These are phyloP conservation scores for Lenzites betulinus DNA, from an alignment of 768 basidiomycete genomes.

Conservation along the genomic window DNA sequence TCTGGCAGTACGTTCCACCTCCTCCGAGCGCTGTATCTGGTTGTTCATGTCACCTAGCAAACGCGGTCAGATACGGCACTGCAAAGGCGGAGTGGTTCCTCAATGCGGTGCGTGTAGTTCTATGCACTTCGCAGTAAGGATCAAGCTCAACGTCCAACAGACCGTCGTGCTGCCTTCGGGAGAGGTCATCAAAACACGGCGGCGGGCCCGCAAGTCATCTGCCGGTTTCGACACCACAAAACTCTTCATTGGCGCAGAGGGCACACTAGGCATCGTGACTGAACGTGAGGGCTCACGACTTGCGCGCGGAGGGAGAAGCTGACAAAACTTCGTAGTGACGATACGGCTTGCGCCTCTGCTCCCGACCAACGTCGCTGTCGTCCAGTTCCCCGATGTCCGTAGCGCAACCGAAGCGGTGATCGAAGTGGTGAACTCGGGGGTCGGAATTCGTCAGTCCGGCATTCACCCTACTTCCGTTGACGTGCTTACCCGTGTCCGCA, in stretches of 20 bases:
- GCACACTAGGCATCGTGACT: constrained; percentile 85
- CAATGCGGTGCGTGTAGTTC: constrained; percentile 57
- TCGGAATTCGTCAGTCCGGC: constrained; percentile 65
- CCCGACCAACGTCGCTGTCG: constrained; percentile 82
- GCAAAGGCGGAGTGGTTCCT: constrained; percentile 91
- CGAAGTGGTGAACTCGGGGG: constrained; percentile 68
- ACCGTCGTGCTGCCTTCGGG: constrained; percentile 90
- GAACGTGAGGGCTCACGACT: constrained; percentile 54
- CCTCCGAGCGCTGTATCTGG: background rate
- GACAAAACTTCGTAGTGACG: constrained; percentile 51
- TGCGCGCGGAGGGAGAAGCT: background rate
- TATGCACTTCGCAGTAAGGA: background rate
- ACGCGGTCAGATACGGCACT: constrained; percentile 85
- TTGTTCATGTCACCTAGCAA: constrained; percentile 44
- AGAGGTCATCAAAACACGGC: constrained; percentile 87
- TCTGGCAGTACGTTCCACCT: constrained; percentile 60
- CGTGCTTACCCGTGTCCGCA: constrained; percentile 25
- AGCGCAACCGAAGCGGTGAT: constrained; percentile 74
- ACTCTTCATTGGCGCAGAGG: constrained; percentile 82
- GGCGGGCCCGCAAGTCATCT: constrained; percentile 77
- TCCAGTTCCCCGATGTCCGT: constrained; percentile 76
- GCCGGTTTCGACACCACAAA: constrained; percentile 88
- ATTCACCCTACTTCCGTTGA: background rate
- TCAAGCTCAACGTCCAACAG: constrained; percentile 36
- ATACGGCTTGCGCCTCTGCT: constrained; percentile 79